Evolutionary conservation across 768 basidiomycete genomes (phyloP).

Genomic region (Dentipellis fragilis): DNA sequence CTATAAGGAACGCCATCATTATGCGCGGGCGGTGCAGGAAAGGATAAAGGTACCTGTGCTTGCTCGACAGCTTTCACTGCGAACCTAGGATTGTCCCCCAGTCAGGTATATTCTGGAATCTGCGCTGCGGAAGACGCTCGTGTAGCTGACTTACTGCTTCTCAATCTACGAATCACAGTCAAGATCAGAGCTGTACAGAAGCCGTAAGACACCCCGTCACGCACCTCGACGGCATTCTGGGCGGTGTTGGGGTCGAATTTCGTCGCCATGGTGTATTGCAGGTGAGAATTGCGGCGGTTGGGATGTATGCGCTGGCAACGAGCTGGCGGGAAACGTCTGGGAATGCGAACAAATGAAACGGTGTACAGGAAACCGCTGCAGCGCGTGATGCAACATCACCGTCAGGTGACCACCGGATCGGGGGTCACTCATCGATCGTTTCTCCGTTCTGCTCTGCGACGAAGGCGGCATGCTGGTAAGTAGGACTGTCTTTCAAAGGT

Average conservation of each 20-base stretch:
- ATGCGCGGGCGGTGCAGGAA: constrained; percentile 5
- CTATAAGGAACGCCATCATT: constrained; percentile 26
- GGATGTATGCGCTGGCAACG: not conserved
- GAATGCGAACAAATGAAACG: not conserved
- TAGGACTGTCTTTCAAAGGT: no score
- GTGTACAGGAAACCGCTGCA: not conserved
- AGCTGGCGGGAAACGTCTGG: constrained; percentile 10
- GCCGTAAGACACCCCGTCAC: constrained; percentile 12
- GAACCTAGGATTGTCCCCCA: constrained; percentile 38
- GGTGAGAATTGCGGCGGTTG: not conserved
- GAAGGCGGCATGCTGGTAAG: no score
- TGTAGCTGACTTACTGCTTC: constrained; percentile 61
- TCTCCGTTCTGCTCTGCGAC: no score
- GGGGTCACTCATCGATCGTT: not conserved
- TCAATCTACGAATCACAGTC: constrained; percentile 55
- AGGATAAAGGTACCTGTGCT: constrained; percentile 59
- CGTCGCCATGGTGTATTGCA: constrained; percentile 3
- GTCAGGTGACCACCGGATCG: not conserved
- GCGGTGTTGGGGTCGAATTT: constrained; percentile 83
- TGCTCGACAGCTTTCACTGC: constrained; percentile 96
- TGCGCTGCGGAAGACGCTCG: constrained; percentile 7
- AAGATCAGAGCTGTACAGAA: not conserved
- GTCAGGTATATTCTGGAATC: constrained; percentile 2
- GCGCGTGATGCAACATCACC: not conserved
- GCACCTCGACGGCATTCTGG: constrained; percentile 85